These are phyloP conservation scores for Trapa bicornis DNA, from an alignment of 345 rosid species.

Conservation along the genomic window DNA sequence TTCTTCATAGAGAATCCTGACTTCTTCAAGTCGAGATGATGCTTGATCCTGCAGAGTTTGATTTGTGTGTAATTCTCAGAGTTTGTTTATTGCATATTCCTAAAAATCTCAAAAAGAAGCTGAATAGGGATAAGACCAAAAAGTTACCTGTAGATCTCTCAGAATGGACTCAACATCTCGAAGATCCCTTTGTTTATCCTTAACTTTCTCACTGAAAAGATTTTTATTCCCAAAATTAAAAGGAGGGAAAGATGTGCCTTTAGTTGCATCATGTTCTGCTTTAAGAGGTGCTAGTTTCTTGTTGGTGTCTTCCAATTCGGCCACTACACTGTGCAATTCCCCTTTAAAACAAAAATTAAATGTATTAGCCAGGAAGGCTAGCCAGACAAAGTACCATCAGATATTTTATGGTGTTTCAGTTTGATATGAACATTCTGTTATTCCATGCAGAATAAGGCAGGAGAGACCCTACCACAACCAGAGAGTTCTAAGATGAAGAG, in stretches of 20 bases:
- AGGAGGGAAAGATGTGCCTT: constrained; percentile 65
- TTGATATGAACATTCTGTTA: neutral
- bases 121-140: constrained; percentile 8
- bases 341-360: constrained; percentile 25
- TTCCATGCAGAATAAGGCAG: no score
- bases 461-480: no score
- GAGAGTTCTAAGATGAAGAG: no score
- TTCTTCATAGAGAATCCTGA: constrained; percentile 63
- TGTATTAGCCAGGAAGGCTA: constrained; percentile 1
- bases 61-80: constrained; percentile 9
- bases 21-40: constrained; percentile 49
- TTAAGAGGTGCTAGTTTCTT: constrained; percentile 54
- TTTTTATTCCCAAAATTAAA: constrained; percentile 53
- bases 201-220: constrained; percentile 41
- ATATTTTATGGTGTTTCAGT: neutral
- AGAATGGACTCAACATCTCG: constrained; percentile 65
- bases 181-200: constrained; percentile 60
- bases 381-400: constrained; percentile 3
- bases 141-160: constrained; percentile 53
- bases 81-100: constrained; percentile 9
- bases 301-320: constrained; percentile 57
- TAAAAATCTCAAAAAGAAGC: constrained; percentile 7
- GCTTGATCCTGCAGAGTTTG: constrained; percentile 54
- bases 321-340: constrained; percentile 54
- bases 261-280: constrained; percentile 74